Base-by-base conservation (phyloP, 164 flowering plant genomes). In the Dillenia turbinata region DNA sequence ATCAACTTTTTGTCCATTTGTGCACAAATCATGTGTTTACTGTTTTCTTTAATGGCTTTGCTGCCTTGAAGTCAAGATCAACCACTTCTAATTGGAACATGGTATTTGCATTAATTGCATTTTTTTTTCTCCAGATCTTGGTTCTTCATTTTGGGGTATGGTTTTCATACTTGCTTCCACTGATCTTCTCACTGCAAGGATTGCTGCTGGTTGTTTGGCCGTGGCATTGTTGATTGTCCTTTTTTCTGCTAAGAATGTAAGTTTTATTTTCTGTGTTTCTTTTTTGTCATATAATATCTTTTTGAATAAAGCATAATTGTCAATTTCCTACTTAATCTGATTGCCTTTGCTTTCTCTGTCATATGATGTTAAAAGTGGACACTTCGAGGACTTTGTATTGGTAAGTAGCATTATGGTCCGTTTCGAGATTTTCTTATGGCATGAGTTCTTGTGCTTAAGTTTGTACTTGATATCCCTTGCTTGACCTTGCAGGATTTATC, bases 111-210 rank as follows among this genome's bases (percentile, higher is more conserved):
- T 59, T 49, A 46, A 26, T n/a, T 12, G 61, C 12, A n/a, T 22
- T 71, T 45, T 44, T 15, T 19, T 19, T 1, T 19, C 1, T 71
- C 66, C 86, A 94, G 99, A 94, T 84, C 97, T 94, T 54, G 99
- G 99, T 50, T 92, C 98, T 52, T 92, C 97, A 68, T 91, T 94
- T 78, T 91, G 97, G 97, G 97, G 97, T 72, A 89, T 94, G 97
- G 79, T 72, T 71, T 79, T 94, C 53, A 81, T 89, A 47, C 91
- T 94, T 50, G 92, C 99, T 56, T 94, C 99, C 49, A 92, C 97
- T 57, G 80, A 92, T 77, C 82, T 89, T 63, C 67, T 86, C 13
- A 81, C 96, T 60, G 85, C 99, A 60, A 86, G 82, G 74, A 89
- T 94, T 72, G 99, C 94, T 51, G 97, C 97, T 66, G 99, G 88